Conservation (phyloP, 768 basidiomycete species). For the Leucocoprinus sp. region DNA sequence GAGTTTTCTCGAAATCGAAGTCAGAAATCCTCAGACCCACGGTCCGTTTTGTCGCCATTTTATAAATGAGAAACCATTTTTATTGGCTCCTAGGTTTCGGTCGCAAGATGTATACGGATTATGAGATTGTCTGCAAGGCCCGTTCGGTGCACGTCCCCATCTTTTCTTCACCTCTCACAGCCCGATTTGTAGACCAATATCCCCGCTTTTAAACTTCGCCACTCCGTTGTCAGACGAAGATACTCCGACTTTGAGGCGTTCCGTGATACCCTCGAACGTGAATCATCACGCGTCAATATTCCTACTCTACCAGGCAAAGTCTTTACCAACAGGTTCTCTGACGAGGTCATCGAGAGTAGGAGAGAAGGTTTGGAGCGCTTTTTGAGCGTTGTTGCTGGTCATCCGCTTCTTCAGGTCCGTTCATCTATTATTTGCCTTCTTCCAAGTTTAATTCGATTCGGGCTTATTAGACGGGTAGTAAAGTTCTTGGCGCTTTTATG, state of each 20-base stretch:
- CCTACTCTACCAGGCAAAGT: conserved; percentile 96
- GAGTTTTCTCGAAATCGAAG: conserved; percentile 96
- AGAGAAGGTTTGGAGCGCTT: conserved; percentile 94
- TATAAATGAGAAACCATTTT: background rate
- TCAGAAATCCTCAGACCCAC: conserved; percentile 94
- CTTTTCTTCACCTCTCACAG: background rate
- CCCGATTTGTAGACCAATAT: conserved; percentile 78
- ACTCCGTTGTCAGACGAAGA: conserved; percentile 79
- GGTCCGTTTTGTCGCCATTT: conserved; percentile 39
- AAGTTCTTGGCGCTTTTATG: conserved; percentile 91
- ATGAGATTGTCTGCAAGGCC: conserved; percentile 94
- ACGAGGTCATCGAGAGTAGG: conserved; percentile 90
- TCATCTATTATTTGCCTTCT: background rate
- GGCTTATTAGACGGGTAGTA: conserved; percentile 83
- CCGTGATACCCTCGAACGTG: conserved; percentile 94
- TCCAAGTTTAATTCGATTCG: background rate
- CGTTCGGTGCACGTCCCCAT: conserved; percentile 15
- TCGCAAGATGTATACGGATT: conserved; percentile 99
- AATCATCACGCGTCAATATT: conserved; percentile 96
- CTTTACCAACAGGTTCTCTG: conserved; percentile 96
- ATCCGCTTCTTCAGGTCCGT: conserved; percentile 88
- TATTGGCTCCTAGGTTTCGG: conserved; percentile 62
- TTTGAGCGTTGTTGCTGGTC: conserved; percentile 92
- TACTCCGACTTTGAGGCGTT: conserved; percentile 96
- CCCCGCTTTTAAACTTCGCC: conserved; percentile 96